phyloP scores from a whole-genome alignment of 768 basidiomycete genomes.

The Rossbeevera mucosa region DNA sequence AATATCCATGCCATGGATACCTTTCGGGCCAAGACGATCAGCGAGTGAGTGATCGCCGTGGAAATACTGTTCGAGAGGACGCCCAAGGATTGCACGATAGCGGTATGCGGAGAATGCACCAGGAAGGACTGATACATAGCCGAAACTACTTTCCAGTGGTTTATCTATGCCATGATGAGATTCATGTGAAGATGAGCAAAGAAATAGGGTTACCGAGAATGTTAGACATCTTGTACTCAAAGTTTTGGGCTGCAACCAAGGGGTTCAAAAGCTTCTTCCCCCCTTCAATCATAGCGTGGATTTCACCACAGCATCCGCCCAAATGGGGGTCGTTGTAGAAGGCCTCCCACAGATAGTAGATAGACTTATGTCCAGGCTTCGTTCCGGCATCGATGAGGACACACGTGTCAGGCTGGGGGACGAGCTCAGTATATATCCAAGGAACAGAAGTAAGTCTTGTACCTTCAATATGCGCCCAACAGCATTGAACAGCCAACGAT shows the following conservation, averaged over 20 bases:
- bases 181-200: background rate
- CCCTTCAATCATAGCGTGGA: slow-evolving; percentile 94
- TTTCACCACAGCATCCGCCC: slow-evolving; percentile 91
- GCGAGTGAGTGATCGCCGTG: slow-evolving; percentile 87
- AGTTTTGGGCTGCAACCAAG: slow-evolving; percentile 91
- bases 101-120: slow-evolving; percentile 97
- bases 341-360: slow-evolving; percentile 93
- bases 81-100: slow-evolving; percentile 86
- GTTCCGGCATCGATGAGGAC: slow-evolving; percentile 94
- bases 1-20: slow-evolving; percentile 95
- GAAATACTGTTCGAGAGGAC: slow-evolving; percentile 82
- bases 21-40: slow-evolving; percentile 87
- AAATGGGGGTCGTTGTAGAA: slow-evolving; percentile 77
- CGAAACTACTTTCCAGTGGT: slow-evolving; percentile 92
- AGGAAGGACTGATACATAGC: slow-evolving; percentile 91
- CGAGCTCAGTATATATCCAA: background rate
- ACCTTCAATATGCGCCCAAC: slow-evolving; percentile 79
- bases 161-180: slow-evolving; percentile 53
- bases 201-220: slow-evolving; percentile 61
- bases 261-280: slow-evolving; percentile 90
- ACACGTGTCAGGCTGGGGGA: slow-evolving; percentile 76
- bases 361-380: slow-evolving; percentile 93
- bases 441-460: slow-evolving; percentile 13
- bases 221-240: slow-evolving; percentile 98
- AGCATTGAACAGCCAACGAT: slow-evolving; percentile 95